Conservation (phyloP, 352 stramenopile genomes). For the Globisporangium megalacanthum region DNA sequence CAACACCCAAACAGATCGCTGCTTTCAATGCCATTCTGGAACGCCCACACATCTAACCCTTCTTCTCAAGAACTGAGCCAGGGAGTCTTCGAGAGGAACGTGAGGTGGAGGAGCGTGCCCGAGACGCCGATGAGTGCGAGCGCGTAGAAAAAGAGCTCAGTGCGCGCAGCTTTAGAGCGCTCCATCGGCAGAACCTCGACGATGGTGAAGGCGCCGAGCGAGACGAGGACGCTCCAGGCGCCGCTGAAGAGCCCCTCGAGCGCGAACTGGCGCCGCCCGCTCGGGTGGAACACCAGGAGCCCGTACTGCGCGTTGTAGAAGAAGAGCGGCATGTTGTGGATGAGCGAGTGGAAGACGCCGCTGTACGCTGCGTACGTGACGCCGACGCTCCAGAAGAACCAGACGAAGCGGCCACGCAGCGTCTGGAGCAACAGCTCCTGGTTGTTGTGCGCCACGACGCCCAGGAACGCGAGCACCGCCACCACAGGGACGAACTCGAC, state of each 20-base stretch:
- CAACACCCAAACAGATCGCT: too few species aligned
- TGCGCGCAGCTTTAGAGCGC: slow-evolving; percentile 19
- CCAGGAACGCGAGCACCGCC: slow-evolving; percentile 29
- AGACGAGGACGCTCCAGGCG: slow-evolving; percentile 59
- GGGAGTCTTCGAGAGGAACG: slow-evolving; percentile 55
- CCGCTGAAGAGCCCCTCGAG: slow-evolving; percentile 58
- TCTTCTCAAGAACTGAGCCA: slow-evolving; percentile 29
- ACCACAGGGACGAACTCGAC: slow-evolving; percentile 37
- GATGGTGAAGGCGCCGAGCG: slow-evolving; percentile 42
- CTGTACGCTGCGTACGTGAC: slow-evolving; percentile 61
- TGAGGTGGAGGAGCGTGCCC: slow-evolving; percentile 42
- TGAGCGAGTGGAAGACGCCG: slow-evolving; percentile 57
- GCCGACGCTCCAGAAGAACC: slow-evolving; percentile 42
- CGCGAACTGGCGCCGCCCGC: slow-evolving; percentile 55
- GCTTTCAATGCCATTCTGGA: neutral
- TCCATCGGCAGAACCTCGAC: slow-evolving; percentile 35
- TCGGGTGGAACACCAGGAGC: slow-evolving; percentile 59
- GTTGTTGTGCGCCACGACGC: slow-evolving; percentile 33
- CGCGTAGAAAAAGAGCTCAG: slow-evolving; percentile 43
- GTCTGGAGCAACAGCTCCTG: slow-evolving; percentile 27
- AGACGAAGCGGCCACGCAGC: slow-evolving; percentile 36
- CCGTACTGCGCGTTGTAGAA: slow-evolving; percentile 49
- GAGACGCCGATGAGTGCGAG: slow-evolving; percentile 39
- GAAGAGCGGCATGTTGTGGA: slow-evolving; percentile 40
- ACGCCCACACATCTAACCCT: neutral